Evolutionary conservation across 805 yeast genomes (phyloP).

Genomic region (Ogataea angusta): DNA sequence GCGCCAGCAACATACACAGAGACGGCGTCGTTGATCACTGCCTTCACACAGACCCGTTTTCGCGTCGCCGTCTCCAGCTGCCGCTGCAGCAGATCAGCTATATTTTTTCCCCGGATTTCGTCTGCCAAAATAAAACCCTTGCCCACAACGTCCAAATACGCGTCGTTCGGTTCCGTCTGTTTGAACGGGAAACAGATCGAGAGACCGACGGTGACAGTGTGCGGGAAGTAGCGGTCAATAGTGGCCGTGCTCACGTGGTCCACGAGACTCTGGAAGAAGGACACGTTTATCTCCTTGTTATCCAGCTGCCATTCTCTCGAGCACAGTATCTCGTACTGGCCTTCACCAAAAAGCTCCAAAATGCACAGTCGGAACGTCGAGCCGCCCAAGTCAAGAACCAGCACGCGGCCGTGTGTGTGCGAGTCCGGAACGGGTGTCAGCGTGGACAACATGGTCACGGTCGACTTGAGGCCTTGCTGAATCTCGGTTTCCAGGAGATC

Average conservation of each 20-base stretch:
- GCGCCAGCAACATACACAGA: slow-evolving; percentile 59
- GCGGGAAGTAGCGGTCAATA: neutral
- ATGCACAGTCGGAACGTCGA: slow-evolving; percentile 44
- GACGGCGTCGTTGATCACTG: slow-evolving; percentile 59
- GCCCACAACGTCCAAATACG: slow-evolving; percentile 50
- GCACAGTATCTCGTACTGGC: slow-evolving; percentile 9
- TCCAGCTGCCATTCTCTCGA: slow-evolving; percentile 38
- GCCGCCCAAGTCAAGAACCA: slow-evolving; percentile 57
- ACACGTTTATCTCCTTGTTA: slow-evolving; percentile 37
- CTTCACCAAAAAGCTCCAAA: slow-evolving; percentile 16
- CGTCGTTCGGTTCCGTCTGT: slow-evolving; percentile 40
- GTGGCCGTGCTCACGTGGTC: slow-evolving; percentile 33
- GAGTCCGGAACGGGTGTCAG: slow-evolving; percentile 14
- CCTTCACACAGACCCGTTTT: slow-evolving; percentile 37
- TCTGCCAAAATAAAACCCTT: slow-evolving; percentile 53
- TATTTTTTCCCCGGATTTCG: slow-evolving; percentile 40
- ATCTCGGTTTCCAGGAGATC: neutral
- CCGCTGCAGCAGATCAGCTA: slow-evolving; percentile 40
- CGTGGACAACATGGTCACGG: slow-evolving; percentile 4
- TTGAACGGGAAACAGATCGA: slow-evolving; percentile 59
- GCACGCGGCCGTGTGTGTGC: slow-evolving; percentile 26
- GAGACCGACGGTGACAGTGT: slow-evolving; percentile 39
- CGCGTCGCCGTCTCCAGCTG: slow-evolving; percentile 27
- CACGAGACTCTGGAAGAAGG: slow-evolving; percentile 45
- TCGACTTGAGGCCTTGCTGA: neutral